These are phyloP conservation scores for Hericium coralloides DNA, from an alignment of 768 basidiomycete genomes.

Conservation along the genomic window DNA sequence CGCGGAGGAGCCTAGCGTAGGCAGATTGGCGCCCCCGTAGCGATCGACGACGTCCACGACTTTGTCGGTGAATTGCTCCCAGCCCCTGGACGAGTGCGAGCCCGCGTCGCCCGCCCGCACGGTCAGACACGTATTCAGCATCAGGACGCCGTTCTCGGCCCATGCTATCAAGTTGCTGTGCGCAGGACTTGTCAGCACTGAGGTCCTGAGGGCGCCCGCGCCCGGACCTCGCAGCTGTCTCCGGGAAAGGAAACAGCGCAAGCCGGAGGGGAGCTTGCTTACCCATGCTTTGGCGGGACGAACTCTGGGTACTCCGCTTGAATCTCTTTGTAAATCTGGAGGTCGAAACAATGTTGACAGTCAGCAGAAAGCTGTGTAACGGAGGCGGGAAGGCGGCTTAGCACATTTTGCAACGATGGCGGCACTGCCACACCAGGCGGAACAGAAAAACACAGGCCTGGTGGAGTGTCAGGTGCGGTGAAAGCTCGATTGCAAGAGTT, in stretches of 20 bases:
- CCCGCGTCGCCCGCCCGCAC: conserved; percentile 68
- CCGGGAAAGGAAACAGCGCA: not conserved
- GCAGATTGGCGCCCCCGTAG: conserved; percentile 66
- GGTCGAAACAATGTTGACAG: no score
- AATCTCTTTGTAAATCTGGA: conserved; percentile 82
- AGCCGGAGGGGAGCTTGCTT: conserved; percentile 20
- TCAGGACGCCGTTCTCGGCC: conserved; percentile 81
- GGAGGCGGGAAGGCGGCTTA: not conserved
- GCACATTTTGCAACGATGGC: conserved; percentile 76
- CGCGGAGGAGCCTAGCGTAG: conserved; percentile 24
- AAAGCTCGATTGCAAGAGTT: not conserved
- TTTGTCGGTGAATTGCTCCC: conserved; percentile 85
- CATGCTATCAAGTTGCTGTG: conserved; percentile 69
- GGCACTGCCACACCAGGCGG: conserved; percentile 65
- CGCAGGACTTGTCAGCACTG: not conserved
- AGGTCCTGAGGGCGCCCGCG: not conserved
- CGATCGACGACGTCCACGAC: conserved; percentile 71
- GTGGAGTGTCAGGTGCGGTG: not conserved
- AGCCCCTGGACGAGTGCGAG: conserved; percentile 80
- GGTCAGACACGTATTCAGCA: conserved; percentile 90
- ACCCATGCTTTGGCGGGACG: conserved; percentile 77
- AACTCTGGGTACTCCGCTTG: conserved; percentile 77
- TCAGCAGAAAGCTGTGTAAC: not conserved
- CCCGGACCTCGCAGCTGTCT: not conserved
- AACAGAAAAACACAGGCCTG: conserved; percentile 89